Percentiles rank a stretch among this genome's conserved stretches.
phyloP scores from a whole-genome alignment of 169 alveolate genomes.

The Hepatocystis sp. region DNA sequence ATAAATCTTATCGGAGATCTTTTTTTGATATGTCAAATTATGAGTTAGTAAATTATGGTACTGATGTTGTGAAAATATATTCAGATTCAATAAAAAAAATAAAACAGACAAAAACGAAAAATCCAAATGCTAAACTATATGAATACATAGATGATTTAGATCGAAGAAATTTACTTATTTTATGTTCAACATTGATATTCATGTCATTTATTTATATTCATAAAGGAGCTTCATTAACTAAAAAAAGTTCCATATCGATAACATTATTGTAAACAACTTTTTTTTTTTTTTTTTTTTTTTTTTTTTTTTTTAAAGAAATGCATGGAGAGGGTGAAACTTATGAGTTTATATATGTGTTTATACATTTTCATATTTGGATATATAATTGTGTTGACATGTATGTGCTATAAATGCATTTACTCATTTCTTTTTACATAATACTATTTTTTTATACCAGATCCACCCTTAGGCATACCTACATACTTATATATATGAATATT shows the following conservation, averaged over 20 bases:
- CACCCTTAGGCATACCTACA: no score
- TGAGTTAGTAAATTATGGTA: constrained; percentile 69
- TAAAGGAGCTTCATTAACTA: constrained; percentile 72
- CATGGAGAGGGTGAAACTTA: no score
- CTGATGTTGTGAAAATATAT: constrained; percentile 50
- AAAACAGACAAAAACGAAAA: constrained; percentile 13
- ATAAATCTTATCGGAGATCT: constrained; percentile 39
- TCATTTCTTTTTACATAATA: no score
- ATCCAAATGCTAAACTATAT: constrained; percentile 40
- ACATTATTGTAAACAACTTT: constrained; percentile 29
- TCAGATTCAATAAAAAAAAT: constrained; percentile 48
- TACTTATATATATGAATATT: no score
- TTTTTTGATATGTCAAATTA: constrained; percentile 33
- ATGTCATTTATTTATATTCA: constrained; percentile 76
- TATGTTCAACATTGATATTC: constrained; percentile 37
- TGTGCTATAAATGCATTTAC: no score
- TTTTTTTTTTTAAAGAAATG: constrained; percentile 14
- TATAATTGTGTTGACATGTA: no score
- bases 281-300: no score
- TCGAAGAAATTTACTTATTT: constrained; percentile 56
- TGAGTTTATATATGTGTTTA: no score
- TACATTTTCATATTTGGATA: no score
- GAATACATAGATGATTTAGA: constrained; percentile 72
- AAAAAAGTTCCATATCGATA: constrained; percentile 51
- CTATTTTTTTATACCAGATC: no score